Percentiles rank a stretch among this genome's conserved stretches.
phyloP scores from a whole-genome alignment of 2,329 filamentous ascomycete species.

The Bimuria novae-zelandiae region DNA sequence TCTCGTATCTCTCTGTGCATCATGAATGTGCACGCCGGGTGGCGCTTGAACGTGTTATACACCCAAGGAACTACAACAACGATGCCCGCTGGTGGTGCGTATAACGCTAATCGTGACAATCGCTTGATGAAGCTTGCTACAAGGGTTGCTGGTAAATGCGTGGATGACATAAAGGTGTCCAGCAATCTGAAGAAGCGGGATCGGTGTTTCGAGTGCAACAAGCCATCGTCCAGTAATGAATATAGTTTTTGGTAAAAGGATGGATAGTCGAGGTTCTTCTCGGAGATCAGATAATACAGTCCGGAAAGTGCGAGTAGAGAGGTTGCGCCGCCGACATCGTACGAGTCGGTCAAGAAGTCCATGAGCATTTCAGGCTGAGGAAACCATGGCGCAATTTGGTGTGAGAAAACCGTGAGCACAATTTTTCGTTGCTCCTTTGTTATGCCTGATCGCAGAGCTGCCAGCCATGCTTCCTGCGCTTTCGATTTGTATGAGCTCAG shows the following conservation, averaged over 20 bases:
- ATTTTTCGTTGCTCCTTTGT: slow-evolving; percentile 77
- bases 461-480: slow-evolving; percentile 86
- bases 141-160: slow-evolving; percentile 86
- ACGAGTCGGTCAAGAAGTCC: slow-evolving; percentile 96
- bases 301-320: slow-evolving; percentile 89
- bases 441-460: slow-evolving; percentile 70
- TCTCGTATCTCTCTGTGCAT: slow-evolving; percentile 76
- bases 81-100: slow-evolving; percentile 85
- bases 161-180: slow-evolving; percentile 87
- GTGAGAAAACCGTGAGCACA: slow-evolving; percentile 74
- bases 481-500: slow-evolving; percentile 74
- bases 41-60: slow-evolving; percentile 90
- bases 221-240: slow-evolving; percentile 80
- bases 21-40: slow-evolving; percentile 94
- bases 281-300: slow-evolving; percentile 90
- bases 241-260: slow-evolving; percentile 94
- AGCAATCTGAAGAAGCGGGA: slow-evolving; percentile 91
- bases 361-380: slow-evolving; percentile 84
- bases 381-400: slow-evolving; percentile 87
- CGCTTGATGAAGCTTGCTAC: slow-evolving; percentile 97
- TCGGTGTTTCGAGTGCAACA: slow-evolving; percentile 92
- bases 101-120: slow-evolving; percentile 81
- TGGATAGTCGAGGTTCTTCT: slow-evolving; percentile 94
- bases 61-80: slow-evolving; percentile 90
- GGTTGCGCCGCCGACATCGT: slow-evolving; percentile 82